These are phyloP conservation scores for Linum usitatissimum DNA, from an alignment of 345 rosid genomes.

Conservation along the genomic window DNA sequence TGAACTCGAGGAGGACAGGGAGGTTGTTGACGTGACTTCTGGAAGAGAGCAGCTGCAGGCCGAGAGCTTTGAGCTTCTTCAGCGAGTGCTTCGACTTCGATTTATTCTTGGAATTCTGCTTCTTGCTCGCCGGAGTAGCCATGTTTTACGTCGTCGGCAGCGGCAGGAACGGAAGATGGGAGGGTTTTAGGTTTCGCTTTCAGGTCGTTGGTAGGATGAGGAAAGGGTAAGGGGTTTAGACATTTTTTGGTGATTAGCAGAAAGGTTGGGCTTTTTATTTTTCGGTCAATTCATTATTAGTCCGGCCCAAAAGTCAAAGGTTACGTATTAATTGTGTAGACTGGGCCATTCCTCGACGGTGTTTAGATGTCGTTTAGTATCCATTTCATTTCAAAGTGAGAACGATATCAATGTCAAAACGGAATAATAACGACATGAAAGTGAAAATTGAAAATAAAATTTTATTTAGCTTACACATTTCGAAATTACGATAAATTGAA, in stretches of 20 bases:
- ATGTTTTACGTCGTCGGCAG: neutral
- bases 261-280: neutral
- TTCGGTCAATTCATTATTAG: neutral
- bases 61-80: constrained; percentile 56
- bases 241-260: neutral
- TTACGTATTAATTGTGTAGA: no score
- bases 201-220: neutral
- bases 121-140: neutral
- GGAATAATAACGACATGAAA: no score
- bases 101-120: neutral
- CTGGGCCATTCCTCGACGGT: no score
- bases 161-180: neutral
- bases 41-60: constrained; percentile 63
- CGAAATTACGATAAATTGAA: no score
- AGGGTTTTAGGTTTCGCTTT: neutral
- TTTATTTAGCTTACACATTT: no score
- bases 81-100: constrained; percentile 16
- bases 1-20: constrained; percentile 60
- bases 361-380: no score
- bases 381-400: no score
- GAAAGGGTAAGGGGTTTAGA: neutral
- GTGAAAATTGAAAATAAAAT: no score
- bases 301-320: neutral
- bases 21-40: constrained; percentile 65
- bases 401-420: no score